Percentiles rank a stretch among this genome's conserved stretches.
Evolutionary conservation across 164 flowering plant genomes (phyloP).

Genomic region (Liquidambar formosana): DNA sequence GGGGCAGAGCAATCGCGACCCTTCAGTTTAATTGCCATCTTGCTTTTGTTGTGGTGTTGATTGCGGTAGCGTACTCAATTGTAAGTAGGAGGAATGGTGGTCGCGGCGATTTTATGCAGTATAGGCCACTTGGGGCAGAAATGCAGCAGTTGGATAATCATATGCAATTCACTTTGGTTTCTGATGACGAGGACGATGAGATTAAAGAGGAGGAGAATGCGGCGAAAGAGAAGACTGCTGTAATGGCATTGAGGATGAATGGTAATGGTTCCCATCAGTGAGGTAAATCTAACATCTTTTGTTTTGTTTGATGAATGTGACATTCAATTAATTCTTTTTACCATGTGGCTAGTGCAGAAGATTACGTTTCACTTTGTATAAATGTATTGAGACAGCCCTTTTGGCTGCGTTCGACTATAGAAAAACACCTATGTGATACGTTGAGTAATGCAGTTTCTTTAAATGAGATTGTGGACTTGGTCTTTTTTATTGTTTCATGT

Average conservation of each 20-base stretch:
- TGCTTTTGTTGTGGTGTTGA: conserved; percentile 62
- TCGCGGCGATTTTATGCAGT: conserved; percentile 26
- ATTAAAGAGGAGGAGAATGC: conserved; percentile 37
- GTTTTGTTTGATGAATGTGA: not conserved
- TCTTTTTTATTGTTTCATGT: too few species aligned
- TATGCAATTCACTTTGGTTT: conserved; percentile 68
- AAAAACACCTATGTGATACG: too few species aligned
- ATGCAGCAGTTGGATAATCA: conserved; percentile 40
- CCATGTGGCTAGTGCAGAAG: conserved; percentile 2
- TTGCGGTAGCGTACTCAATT: conserved; percentile 42
- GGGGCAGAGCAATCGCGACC: conserved; percentile 82
- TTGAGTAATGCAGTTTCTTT: too few species aligned
- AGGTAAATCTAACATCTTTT: conserved; percentile 26
- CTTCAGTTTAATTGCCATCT: conserved; percentile 90
- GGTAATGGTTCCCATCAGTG: conserved; percentile 58
- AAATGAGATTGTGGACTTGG: too few species aligned
- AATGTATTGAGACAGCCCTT: not conserved
- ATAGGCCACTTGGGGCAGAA: conserved; percentile 68
- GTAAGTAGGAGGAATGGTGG: conserved; percentile 29
- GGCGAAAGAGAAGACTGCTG: conserved; percentile 25
- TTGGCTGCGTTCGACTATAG: not conserved
- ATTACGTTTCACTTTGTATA: not conserved
- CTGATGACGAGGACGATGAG: conserved; percentile 61
- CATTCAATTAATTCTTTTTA: not conserved
- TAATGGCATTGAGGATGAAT: conserved; percentile 33